phyloP scores from a whole-genome alignment of 2,329 filamentous ascomycete species.

The Penicillium sp. region DNA sequence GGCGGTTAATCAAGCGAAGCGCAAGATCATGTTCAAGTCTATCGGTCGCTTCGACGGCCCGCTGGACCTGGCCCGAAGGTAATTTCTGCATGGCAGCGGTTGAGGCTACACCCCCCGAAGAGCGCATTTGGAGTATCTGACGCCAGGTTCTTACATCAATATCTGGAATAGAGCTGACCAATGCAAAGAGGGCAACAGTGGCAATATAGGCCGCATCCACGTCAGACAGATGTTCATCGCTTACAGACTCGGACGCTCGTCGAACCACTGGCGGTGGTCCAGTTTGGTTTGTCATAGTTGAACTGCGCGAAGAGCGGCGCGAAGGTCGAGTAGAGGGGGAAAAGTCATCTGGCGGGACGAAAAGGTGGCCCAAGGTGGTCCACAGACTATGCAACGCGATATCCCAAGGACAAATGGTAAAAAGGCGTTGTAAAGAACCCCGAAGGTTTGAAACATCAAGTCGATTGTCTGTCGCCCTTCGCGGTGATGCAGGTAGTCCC shows the following conservation, averaged over 20 bases:
- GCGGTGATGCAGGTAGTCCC: constrained; percentile 1
- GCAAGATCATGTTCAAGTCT: constrained; percentile 54
- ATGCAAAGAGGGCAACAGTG: constrained; percentile 39
- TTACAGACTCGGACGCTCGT: constrained; percentile 27
- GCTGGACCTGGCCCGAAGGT: constrained; percentile 27
- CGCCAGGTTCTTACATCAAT: constrained; percentile 40
- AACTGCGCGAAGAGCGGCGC: constrained; percentile 33
- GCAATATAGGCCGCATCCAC: constrained; percentile 40
- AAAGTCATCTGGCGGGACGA: constrained; percentile 40
- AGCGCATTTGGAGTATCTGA: constrained; percentile 44
- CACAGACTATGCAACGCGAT: constrained; percentile 44
- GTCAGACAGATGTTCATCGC: constrained; percentile 38
- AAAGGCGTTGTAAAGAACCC: constrained; percentile 35
- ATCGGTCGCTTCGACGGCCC: constrained; percentile 40
- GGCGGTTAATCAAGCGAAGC: constrained; percentile 49
- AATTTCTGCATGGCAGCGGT: constrained; percentile 38
- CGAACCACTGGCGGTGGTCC: constrained; percentile 26
- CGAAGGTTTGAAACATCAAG: constrained; percentile 35
- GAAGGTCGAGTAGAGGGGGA: constrained; percentile 30
- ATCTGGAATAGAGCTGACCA: constrained; percentile 39
- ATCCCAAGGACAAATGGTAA: constrained; percentile 42
- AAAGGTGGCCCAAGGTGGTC: constrained; percentile 41
- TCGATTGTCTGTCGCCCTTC: not conserved
- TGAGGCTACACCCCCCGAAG: constrained; percentile 40
- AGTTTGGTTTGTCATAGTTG: constrained; percentile 20